Conservation (phyloP, 306 rosid species). For the Cicer cuneatum region DNA sequence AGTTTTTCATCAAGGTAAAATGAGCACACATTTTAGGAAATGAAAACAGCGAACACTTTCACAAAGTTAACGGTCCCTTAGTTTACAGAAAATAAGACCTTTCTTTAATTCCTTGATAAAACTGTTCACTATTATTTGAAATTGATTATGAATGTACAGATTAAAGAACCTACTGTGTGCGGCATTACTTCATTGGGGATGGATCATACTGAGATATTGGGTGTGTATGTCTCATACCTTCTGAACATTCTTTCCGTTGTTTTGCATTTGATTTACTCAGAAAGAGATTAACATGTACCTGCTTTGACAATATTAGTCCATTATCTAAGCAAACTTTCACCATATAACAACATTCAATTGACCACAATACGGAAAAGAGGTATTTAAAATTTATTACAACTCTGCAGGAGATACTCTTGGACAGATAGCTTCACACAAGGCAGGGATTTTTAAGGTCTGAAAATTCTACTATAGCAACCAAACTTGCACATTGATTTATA, state of each 20-base stretch:
- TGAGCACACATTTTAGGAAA: no score
- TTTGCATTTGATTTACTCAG: slow-evolving; percentile 39
- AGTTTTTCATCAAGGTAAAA: no score
- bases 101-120: slow-evolving; percentile 14
- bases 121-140: slow-evolving; percentile 23
- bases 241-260: slow-evolving; percentile 30
- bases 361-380: slow-evolving; percentile 4
- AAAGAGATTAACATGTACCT: slow-evolving; percentile 22
- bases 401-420: slow-evolving; percentile 68
- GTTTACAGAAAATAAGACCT: slow-evolving; percentile 16
- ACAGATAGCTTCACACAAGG: slow-evolving; percentile 76
- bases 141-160: slow-evolving; percentile 54
- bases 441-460: slow-evolving; percentile 79
- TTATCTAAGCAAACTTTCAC: slow-evolving; percentile 30
- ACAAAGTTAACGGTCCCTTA: background rate
- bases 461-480: slow-evolving; percentile 36
- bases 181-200: slow-evolving; percentile 83
- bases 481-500: slow-evolving; percentile 41
- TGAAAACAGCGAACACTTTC: no score
- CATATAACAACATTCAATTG: slow-evolving; percentile 3
- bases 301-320: slow-evolving; percentile 24
- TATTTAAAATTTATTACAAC: slow-evolving; percentile 16
- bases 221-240: slow-evolving; percentile 47
- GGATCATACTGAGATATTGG: slow-evolving; percentile 75
- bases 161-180: slow-evolving; percentile 69